Base-by-base conservation (phyloP, 1,284 basidiomycete genomes). In the Cerrena zonata region DNA sequence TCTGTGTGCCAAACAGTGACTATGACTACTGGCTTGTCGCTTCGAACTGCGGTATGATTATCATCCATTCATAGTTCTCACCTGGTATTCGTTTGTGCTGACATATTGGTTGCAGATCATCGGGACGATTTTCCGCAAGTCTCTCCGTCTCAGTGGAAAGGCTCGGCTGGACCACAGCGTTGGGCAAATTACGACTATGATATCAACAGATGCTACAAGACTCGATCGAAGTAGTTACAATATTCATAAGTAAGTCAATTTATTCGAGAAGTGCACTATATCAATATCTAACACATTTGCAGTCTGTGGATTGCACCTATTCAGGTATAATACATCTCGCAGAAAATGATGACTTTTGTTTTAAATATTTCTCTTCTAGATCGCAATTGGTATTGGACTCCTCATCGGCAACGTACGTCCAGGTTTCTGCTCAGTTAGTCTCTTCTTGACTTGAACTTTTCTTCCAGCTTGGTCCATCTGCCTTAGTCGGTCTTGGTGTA, bases 131-230 rank as follows among this genome's bases (percentile, higher is more conserved):
- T 88, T 88, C 64, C 76, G 82, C 23, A 87, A 89, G 61, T 81
- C 85, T 1, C 69, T 89, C 23, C 77, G 82, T 21, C 71, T 91
- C 5, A 85, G 81, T 26, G 82, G 82, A 10, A 77, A 81, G 43
- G 79, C 80, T 19, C 73, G 86, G 12, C 64, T 75, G 58, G 69
- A 81, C 52, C 76, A 86, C 55, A 78, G 73, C 27, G 77, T 78
- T 21, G 84, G 84, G 2, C 75, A 88, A 61, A 80, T 88, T 49
- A 86, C 82, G 5, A 87, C 84, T 0, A 80, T 87, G 75, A 83
- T 86, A 21, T 80, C 79, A 2, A 76, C 83, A 23, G 84, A 86
- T 59, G 65, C 79, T 1, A 70, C 75, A 7, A 68, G 78, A 42
- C 61, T 84, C 18, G 80, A 84, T 54, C 56, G 69, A 2, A 73